Evolutionary conservation across 2,329 filamentous ascomycete species (phyloP), one percentile per base, ranked within the genome.

Genomic region (Monilinia fructigena): DNA sequence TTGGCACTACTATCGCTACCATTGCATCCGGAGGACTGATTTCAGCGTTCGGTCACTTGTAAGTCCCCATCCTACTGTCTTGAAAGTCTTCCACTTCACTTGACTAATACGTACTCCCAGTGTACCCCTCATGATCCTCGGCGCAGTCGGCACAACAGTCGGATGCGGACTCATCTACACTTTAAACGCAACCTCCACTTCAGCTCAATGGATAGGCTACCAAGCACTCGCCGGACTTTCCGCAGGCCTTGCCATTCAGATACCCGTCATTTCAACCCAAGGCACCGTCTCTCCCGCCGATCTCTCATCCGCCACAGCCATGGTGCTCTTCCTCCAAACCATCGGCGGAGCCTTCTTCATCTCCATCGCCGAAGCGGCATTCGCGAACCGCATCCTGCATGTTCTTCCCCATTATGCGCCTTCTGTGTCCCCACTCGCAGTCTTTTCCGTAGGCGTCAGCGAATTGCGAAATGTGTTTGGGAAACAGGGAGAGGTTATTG

Each of bases 121-220:
- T 55, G 75, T 76, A 0, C 78, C 78, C 4, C 75, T 76, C 69
- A 72, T 79, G 72, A 73, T 78, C 31, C 42, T 70, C 12, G 73
- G 76, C 7, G 67, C 70, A 20, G 68, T 74, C 20, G 38, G 78
- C 11, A 66, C 70, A 53, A 73, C 77, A 2, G 70, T 79, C 47
- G 68, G 75, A 84, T 69, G 81, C 81, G 86, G 84, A 20, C 79
- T 88, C 64, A 79, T 88, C 67, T 83, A 83, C 0, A 86, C 83
- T 0, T 80, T 86, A 14, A 74, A 76, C 42, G 76, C 82, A 3
- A 69, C 79, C 70, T 85, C 82, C 6, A 76, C 79, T 1, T 74
- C 81, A 1, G 73, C 75, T 16, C 76, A 79, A 48, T 88, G 85
- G 85, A 83, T 87, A 69, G 84, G 84, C 23, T 86, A 83, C 74